Evolutionary conservation across 768 basidiomycete species (phyloP).

Genomic region (Suillus americanus): DNA sequence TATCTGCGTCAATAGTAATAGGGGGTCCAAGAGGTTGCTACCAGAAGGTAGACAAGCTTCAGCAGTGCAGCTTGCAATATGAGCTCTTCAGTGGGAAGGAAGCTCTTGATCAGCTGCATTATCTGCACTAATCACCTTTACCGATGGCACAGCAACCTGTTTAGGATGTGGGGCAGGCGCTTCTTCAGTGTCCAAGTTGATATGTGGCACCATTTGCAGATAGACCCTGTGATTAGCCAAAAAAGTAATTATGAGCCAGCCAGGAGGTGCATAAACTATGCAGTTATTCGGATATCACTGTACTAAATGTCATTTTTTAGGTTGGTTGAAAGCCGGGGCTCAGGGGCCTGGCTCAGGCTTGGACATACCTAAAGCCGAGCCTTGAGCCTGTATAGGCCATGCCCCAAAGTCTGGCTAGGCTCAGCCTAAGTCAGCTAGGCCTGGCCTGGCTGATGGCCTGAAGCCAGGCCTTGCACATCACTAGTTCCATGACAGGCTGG

Average conservation of each 20-base stretch:
- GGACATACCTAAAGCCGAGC: background rate
- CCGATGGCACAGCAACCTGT: background rate
- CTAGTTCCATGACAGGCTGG: too few relatives aligned
- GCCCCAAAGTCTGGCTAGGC: background rate
- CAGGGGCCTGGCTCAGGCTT: background rate
- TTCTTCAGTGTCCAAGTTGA: background rate
- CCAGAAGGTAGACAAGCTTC: background rate
- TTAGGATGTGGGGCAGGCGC: background rate
- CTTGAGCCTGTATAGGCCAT: background rate
- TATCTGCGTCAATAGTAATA: background rate
- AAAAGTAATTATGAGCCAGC: background rate
- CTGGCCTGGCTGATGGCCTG: background rate
- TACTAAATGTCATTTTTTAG: background rate
- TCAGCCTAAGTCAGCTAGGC: too few relatives aligned
- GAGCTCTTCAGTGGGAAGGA: background rate
- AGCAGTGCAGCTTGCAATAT: background rate
- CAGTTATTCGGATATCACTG: background rate
- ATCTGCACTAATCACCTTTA: background rate
- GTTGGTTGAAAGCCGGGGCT: background rate
- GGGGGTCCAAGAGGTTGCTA: background rate
- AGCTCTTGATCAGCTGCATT: background rate
- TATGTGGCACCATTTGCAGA: background rate
- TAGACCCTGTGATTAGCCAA: background rate
- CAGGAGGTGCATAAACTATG: background rate
- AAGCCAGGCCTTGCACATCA: conserved; percentile 4